Conservation (phyloP, 257 asterid species). For the Pogostemon cablin region DNA sequence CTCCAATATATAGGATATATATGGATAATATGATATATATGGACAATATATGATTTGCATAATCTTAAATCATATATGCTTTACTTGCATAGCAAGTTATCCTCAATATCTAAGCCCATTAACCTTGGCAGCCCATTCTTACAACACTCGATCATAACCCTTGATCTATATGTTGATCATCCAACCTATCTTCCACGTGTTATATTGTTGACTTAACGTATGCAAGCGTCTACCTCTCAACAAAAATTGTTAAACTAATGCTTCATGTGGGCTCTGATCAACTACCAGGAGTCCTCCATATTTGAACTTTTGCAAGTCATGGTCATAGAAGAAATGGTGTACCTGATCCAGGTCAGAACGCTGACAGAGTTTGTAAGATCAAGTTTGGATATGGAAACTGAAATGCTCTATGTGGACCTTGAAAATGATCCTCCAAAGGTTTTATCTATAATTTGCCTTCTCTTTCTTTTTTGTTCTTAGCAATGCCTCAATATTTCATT, state of each 20-base stretch:
- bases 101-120: no score
- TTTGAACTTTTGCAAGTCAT: constrained; percentile 61
- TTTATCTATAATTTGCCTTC: background rate
- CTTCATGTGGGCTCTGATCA: constrained; percentile 19
- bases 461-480: background rate
- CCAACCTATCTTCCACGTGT: no score
- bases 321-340: constrained; percentile 88
- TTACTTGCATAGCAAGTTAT: no score
- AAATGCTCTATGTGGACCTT: constrained; percentile 56
- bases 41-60: no score
- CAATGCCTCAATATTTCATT: constrained; percentile 25
- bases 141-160: no score
- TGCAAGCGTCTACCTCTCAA: no score
- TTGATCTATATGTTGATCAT: no score
- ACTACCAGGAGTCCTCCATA: constrained; percentile 56
- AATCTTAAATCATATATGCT: no score
- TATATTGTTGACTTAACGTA: no score
- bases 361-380: constrained; percentile 55
- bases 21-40: no score
- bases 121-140: no score
- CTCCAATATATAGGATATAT: no score
- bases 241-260: constrained; percentile 2
- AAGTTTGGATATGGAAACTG: constrained; percentile 44
- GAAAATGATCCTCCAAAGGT: constrained; percentile 87
- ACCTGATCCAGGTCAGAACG: constrained; percentile 55